Evolutionary conservation across 2,329 filamentous ascomycete species (phyloP).

Genomic region (Fusarium palustre): DNA sequence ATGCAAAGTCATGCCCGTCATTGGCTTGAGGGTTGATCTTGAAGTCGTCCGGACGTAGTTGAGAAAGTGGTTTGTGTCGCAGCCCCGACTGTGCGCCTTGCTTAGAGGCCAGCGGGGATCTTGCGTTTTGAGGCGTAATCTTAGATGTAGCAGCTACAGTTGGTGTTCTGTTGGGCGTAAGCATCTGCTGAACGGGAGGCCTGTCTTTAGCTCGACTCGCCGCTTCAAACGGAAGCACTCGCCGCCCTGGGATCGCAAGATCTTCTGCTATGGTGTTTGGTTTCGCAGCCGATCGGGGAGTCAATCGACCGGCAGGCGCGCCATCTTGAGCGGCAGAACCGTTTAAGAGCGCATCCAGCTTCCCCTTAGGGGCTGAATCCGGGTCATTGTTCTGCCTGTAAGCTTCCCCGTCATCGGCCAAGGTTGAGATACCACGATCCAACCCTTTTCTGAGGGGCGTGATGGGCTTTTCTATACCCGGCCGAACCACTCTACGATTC

Average conservation of each 20-base stretch:
- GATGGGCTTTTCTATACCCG: slow-evolving; percentile 39
- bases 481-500: slow-evolving; percentile 48
- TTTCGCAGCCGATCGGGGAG: slow-evolving; percentile 39
- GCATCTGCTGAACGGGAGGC: slow-evolving; percentile 22
- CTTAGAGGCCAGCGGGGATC: slow-evolving; percentile 31
- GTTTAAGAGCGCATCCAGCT: slow-evolving; percentile 53
- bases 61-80: slow-evolving; percentile 66
- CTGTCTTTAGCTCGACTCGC: slow-evolving; percentile 27
- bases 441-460: slow-evolving; percentile 43
- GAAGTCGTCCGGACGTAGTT: slow-evolving; percentile 78
- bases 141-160: slow-evolving; percentile 18
- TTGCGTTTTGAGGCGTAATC: slow-evolving; percentile 23
- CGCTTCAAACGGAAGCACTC: slow-evolving; percentile 55
- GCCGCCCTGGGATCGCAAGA: slow-evolving; percentile 54
- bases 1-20: slow-evolving; percentile 78
- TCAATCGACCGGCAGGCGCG: slow-evolving; percentile 44
- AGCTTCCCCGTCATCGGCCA: slow-evolving; percentile 63
- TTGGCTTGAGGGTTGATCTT: slow-evolving; percentile 82
- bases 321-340: slow-evolving; percentile 42
- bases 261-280: slow-evolving; percentile 37
- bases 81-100: slow-evolving; percentile 55
- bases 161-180: slow-evolving; percentile 10
- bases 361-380: slow-evolving; percentile 43
- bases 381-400: slow-evolving; percentile 37
- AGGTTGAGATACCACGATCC: slow-evolving; percentile 54